Conservation (phyloP, 2,329 filamentous ascomycete species). For the Fusarium gaditjirri region DNA sequence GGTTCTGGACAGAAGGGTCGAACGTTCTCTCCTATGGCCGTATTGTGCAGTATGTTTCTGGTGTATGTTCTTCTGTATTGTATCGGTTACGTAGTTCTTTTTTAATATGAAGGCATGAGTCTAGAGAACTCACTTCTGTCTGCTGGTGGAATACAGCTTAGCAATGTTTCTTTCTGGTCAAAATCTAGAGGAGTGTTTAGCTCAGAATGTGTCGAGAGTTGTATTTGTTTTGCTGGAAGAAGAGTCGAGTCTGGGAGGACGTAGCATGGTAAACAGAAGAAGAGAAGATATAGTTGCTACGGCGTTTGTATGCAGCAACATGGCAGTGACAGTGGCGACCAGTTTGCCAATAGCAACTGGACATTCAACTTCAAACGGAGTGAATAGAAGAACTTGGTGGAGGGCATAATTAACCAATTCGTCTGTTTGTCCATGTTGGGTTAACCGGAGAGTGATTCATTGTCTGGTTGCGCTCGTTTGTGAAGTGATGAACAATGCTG, state of each 20-base stretch:
- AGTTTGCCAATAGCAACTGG: background rate
- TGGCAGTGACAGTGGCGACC: constrained; percentile 17
- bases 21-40: no score
- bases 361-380: background rate
- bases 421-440: background rate
- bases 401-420: no score
- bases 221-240: background rate
- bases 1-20: background rate
- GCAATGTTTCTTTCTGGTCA: background rate
- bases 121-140: background rate
- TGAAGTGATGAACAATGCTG: background rate
- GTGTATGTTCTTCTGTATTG: background rate
- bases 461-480: background rate
- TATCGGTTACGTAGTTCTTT: background rate
- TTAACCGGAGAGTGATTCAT: background rate
- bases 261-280: background rate
- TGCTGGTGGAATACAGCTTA: background rate
- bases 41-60: background rate
- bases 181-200: background rate
- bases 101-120: background rate
- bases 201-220: background rate
- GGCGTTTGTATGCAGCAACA: background rate
- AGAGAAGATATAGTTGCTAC: background rate
- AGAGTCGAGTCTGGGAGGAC: background rate
- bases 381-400: background rate